Base-by-base conservation (phyloP, 106 monocot species). In the Dendrobium officinale region DNA sequence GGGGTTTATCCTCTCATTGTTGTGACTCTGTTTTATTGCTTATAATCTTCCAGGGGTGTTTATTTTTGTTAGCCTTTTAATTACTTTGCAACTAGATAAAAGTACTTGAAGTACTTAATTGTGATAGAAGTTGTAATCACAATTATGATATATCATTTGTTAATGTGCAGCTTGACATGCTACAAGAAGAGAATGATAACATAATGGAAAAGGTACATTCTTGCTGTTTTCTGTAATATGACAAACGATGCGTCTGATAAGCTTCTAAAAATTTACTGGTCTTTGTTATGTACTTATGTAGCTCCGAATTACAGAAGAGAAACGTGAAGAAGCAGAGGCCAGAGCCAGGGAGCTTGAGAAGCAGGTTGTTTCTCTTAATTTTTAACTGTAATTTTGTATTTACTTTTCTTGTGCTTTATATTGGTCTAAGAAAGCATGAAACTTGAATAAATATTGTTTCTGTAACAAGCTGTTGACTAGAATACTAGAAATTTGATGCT, bases 131-230 rank as follows among this genome's bases (percentile, higher is more conserved):
- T 15, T 33, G 5, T 70, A 37, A 24, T 24, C 24, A 66, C 26
- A 66, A 55, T 48, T 17, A 67, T 55, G 42, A 26, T 48, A 66
- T 80, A 40, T 47, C 47, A 58, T 86, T 43, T 72, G 20, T 51
- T 44, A 24, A 19, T 81, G 33, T 88, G 80, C 86, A 94, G 94
- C 84, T 94, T 81, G 94, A 94, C 72, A 89, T 94, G 86, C 88
- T 94, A 76, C 91, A 94, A 84, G 91, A 94, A 80, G 94, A 94
- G 81, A 94, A 94, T 66, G 89, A 91, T 15, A 85, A 86, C 48
- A 73, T 94, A 78, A 86, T 89, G 80, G 86, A 88, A 41, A 91
- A 89, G 91, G 94, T 91, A 77, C 33, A 40, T 31, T 76, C 3
- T 58, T 6, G 9, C 49, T 55, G 9, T 49, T 72, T 66, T 77